Base-by-base conservation (phyloP, 495 filamentous ascomycete genomes). In the Trichoderma erinaceum region DNA sequence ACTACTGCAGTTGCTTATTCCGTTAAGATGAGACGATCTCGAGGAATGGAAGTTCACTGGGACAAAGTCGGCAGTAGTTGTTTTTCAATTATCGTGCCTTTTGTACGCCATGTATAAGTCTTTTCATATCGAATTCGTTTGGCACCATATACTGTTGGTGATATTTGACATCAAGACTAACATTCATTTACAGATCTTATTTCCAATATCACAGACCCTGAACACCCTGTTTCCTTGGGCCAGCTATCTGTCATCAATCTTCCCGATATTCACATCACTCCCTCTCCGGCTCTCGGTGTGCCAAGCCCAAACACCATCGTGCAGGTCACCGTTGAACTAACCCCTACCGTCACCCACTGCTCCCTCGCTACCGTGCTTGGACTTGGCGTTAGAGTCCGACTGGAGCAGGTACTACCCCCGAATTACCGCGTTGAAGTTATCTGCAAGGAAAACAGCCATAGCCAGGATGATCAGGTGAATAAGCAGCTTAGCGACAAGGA, bases 401-500 rank as follows among this genome's bases (percentile, higher is more conserved):
- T 99, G 32, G 92, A 97, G 75, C 90, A 97, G 75, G 88, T 90
- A 11, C 83, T 99, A 56, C 96, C 95, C 1, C 90, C 95, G n/a
- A 88, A 93, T 67, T 99, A 93, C 75, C 86, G 95, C 23, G 83
- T 98, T 12, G 93, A 98, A 78, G 92, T 97, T 25, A 86, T 90
- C 69, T 97, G 98, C 75, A 97, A 97, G 75, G 90, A 95, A 78
- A 95, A 93, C 44, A 93, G 92, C n/a, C 95, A 98, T 74, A 91
- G 88, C 70, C 96, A 96, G 52, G 94, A 88, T 25, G 92, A 96
- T 68, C 92, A 96, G 75, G 92, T 98, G 56, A 97, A 93, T 79
- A 96, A 97, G 81, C 96, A 99, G 75, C 78, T 99, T 43, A 90
- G 87, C 63, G 96, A 99, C 78, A 99, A 99, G 81, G 95, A 99